phyloP scores from a whole-genome alignment of 139 green algal species.

The Deuterostichococcus epilithicus region DNA sequence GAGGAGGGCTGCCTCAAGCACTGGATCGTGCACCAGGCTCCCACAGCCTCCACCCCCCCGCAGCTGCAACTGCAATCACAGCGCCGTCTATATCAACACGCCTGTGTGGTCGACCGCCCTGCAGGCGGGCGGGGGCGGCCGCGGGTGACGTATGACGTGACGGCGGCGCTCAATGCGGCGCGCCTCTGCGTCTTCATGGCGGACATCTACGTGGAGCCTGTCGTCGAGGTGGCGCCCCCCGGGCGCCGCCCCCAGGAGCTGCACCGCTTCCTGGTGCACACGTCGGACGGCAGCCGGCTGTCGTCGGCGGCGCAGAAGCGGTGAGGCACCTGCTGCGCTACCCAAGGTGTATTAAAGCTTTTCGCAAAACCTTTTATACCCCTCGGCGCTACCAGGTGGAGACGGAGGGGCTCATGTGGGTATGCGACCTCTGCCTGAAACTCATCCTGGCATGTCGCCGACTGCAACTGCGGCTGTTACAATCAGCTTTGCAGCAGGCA shows the following conservation, averaged over 20 bases:
- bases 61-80: too few species aligned
- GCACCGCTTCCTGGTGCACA: slow-evolving; percentile 52
- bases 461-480: neutral
- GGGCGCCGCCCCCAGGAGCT: slow-evolving; percentile 31
- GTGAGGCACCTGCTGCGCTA: neutral
- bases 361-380: too few species aligned
- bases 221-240: neutral
- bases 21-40: too few species aligned
- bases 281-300: slow-evolving; percentile 12
- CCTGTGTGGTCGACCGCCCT: too few species aligned
- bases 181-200: slow-evolving; percentile 40
- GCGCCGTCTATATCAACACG: too few species aligned
- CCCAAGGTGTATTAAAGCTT: neutral
- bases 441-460: neutral
- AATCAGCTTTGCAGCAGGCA: neutral
- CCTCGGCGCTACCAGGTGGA: neutral
- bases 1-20: too few species aligned
- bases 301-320: slow-evolving; percentile 8
- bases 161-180: slow-evolving; percentile 42
- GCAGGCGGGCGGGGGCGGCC: slow-evolving; percentile 51
- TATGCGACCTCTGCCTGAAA: neutral
- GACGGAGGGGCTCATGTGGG: neutral
- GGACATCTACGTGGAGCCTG: slow-evolving; percentile 43
- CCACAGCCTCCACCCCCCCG: too few species aligned
- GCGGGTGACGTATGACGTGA: slow-evolving; percentile 69